Percentiles rank a stretch among this genome's conserved stretches.
Conservation (phyloP, 352 stramenopile genomes). For the Chloridella minuta region DNA sequence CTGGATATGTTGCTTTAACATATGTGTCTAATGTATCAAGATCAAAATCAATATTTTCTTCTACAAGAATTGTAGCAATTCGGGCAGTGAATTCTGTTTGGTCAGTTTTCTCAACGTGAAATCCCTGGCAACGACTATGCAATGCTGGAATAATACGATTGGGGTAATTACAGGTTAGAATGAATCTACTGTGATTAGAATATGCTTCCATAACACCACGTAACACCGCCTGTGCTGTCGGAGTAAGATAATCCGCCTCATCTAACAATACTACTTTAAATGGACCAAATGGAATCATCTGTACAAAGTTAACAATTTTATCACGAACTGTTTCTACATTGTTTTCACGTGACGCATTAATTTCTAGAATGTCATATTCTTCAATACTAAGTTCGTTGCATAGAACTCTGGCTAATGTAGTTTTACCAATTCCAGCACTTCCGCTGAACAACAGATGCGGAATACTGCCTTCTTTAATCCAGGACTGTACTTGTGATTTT, state of each 20-base stretch:
- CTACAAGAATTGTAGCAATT: no score
- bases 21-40: no score
- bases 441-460: not conserved
- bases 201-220: not conserved
- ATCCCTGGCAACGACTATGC: no score
- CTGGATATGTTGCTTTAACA: no score
- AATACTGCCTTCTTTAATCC: not conserved
- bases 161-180: not conserved
- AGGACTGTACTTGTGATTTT: not conserved
- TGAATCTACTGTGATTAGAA: not conserved
- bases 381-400: not conserved
- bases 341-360: not conserved
- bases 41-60: no score
- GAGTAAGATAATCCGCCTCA: not conserved
- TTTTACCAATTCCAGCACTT: not conserved
- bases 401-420: not conserved
- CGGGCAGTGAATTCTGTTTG: no score
- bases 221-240: not conserved
- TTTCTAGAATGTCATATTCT: not conserved
- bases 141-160: no score
- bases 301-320: not conserved
- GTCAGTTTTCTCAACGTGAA: no score
- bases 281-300: not conserved
- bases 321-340: not conserved
- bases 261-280: slow-evolving; percentile 9